Percentiles rank a stretch among this genome's conserved stretches.
Evolutionary conservation across 228 moss, liverwort and hornwort genomes (phyloP).

Genomic region (Sphagnum magellanicum): DNA sequence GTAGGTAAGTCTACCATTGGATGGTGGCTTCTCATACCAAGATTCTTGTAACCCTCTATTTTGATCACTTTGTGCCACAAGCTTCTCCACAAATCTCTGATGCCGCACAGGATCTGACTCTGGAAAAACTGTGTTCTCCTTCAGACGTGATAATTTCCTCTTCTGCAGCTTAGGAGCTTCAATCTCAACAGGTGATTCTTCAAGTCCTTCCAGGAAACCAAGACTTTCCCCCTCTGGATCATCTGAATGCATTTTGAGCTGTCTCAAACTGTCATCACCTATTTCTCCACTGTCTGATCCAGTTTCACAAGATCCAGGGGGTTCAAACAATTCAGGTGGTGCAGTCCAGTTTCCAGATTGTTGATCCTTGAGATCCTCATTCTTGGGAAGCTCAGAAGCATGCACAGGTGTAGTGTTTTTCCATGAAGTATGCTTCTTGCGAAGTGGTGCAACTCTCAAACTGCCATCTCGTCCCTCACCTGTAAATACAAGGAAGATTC

Average conservation of each 20-base stretch:
- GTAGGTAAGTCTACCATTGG: slow-evolving; percentile 51
- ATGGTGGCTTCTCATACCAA: slow-evolving; percentile 64
- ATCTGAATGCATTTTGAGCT: slow-evolving; percentile 1
- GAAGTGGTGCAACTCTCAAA: slow-evolving; percentile 45
- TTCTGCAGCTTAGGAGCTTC: slow-evolving; percentile 21
- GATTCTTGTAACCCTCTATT: slow-evolving; percentile 43
- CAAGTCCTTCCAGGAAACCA: background rate
- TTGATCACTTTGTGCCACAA: slow-evolving; percentile 57
- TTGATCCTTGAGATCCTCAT: slow-evolving; percentile 8
- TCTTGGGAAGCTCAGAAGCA: slow-evolving; percentile 8
- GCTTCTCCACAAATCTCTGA: slow-evolving; percentile 61
- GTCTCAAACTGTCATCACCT: background rate
- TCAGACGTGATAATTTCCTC: slow-evolving; percentile 25
- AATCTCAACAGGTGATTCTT: background rate
- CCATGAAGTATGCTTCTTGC: slow-evolving; percentile 36
- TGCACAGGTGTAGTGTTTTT: slow-evolving; percentile 7
- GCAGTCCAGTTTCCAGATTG: background rate
- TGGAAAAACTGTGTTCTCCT: slow-evolving; percentile 30
- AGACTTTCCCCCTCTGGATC: slow-evolving; percentile 7
- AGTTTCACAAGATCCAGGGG: slow-evolving; percentile 7
- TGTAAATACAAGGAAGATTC: slow-evolving; percentile 5
- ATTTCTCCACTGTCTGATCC: slow-evolving; percentile 3
- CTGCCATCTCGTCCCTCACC: slow-evolving; percentile 43
- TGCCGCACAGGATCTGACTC: slow-evolving; percentile 60
- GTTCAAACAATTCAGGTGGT: slow-evolving; percentile 9